Percentiles rank a stretch among this genome's conserved stretches.
Conservation (phyloP, 441 rosid species). For the Erysimum cheiri region DNA sequence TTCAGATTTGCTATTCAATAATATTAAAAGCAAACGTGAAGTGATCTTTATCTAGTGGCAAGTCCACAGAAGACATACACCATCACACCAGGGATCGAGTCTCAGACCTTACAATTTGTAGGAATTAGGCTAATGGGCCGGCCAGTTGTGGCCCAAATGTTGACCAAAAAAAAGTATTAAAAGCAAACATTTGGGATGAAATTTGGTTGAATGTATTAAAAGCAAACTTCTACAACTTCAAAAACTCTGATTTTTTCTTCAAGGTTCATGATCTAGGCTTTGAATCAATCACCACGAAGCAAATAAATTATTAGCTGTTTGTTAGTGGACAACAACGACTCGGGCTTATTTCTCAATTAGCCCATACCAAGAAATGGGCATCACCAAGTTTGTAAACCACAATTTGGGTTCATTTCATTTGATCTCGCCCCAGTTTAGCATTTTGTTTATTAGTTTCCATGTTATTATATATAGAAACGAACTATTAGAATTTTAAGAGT, state of each 20-base stretch:
- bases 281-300: not conserved
- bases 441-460: not conserved
- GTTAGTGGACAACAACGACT: not conserved
- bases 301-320: not conserved
- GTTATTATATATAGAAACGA: not conserved
- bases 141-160: no score
- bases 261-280: no score
- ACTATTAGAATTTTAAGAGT: not conserved
- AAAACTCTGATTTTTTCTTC: no score
- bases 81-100: no score
- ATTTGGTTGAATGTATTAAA: no score
- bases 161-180: no score
- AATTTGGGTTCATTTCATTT: not conserved
- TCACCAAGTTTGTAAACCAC: not conserved
- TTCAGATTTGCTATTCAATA: not conserved
- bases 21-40: not conserved
- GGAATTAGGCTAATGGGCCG: no score
- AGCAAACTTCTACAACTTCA: no score
- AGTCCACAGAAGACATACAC: no score
- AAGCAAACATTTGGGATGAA: no score
- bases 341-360: not conserved
- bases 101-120: no score
- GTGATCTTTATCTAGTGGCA: no score
- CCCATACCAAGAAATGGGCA: conserved; percentile 9
- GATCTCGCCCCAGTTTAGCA: conserved; percentile 2